phyloP scores from a whole-genome alignment of 2,329 filamentous ascomycete genomes.

The Zasmidium angulare region DNA sequence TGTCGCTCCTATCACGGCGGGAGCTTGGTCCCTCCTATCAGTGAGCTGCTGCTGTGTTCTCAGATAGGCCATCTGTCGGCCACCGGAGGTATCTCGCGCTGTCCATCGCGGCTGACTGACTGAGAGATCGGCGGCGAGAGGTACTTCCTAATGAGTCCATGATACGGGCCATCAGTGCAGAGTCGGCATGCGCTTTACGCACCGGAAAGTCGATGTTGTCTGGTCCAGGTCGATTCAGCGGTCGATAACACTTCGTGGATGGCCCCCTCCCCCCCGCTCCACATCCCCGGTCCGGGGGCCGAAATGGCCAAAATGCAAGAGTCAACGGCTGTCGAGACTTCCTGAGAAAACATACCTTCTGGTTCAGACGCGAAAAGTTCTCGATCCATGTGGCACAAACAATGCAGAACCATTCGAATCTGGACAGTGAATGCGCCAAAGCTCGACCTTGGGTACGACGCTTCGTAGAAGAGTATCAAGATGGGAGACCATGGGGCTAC shows the following conservation, averaged over 20 bases:
- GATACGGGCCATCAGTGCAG: too few relatives aligned
- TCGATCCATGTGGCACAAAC: too few relatives aligned
- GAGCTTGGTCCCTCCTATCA: neutral
- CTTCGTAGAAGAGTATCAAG: conserved; percentile 26
- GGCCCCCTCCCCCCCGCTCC: too few relatives aligned
- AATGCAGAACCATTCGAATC: too few relatives aligned
- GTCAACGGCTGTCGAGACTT: too few relatives aligned
- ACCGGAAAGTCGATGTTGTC: too few relatives aligned
- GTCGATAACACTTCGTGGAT: too few relatives aligned
- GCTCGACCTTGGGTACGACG: conserved; percentile 4
- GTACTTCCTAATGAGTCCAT: neutral
- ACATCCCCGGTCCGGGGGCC: too few relatives aligned
- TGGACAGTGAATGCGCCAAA: neutral
- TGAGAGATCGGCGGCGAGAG: neutral
- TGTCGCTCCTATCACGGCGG: neutral
- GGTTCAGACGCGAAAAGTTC: too few relatives aligned
- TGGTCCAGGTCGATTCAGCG: neutral
- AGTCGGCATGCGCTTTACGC: too few relatives aligned
- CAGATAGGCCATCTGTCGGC: neutral
- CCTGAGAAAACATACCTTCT: too few relatives aligned
- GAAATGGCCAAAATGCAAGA: too few relatives aligned
- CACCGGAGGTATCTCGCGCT: neutral
- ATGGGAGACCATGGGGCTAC: conserved; percentile 11
- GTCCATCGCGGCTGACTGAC: neutral
- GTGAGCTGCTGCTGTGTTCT: neutral